Conservation (phyloP, 305 asterid genomes). For the Lippia alba region DNA sequence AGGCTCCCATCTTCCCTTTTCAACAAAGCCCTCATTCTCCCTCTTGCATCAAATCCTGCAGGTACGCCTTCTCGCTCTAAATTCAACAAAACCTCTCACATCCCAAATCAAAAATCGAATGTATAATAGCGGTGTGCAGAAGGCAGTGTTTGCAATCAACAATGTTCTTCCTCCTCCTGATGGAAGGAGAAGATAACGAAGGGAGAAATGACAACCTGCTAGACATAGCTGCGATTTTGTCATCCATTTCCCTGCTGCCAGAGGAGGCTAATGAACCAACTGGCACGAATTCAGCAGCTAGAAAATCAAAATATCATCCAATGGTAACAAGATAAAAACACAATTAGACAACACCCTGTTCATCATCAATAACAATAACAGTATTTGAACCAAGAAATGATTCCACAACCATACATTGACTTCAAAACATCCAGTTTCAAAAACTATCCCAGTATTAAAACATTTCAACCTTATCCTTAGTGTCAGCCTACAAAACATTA, state of each 20-base stretch:
- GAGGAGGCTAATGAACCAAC: conserved; percentile 82
- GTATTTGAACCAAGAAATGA: background rate
- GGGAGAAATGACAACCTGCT: conserved; percentile 75
- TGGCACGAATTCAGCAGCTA: background rate
- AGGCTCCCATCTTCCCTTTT: too few species aligned
- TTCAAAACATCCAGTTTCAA: background rate
- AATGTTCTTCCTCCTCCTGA: conserved; percentile 57
- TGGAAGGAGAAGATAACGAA: conserved; percentile 58
- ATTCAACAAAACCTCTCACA: conserved; percentile 70
- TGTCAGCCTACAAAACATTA: background rate
- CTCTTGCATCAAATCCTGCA: too few species aligned
- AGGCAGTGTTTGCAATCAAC: conserved; percentile 58
- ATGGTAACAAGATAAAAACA: background rate
- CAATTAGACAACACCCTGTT: background rate
- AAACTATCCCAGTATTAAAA: background rate
- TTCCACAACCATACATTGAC: background rate
- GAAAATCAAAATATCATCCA: background rate
- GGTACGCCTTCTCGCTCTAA: too few species aligned
- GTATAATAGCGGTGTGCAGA: too few species aligned
- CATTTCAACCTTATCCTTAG: background rate
- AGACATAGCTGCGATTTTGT: conserved; percentile 55
- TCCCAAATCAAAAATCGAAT: too few species aligned
- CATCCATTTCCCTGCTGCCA: conserved; percentile 52
- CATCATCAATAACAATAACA: background rate
- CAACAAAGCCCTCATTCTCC: too few species aligned